Evolutionary conservation across 257 asterid genomes (phyloP).

Genomic region (Solanum pennellii): DNA sequence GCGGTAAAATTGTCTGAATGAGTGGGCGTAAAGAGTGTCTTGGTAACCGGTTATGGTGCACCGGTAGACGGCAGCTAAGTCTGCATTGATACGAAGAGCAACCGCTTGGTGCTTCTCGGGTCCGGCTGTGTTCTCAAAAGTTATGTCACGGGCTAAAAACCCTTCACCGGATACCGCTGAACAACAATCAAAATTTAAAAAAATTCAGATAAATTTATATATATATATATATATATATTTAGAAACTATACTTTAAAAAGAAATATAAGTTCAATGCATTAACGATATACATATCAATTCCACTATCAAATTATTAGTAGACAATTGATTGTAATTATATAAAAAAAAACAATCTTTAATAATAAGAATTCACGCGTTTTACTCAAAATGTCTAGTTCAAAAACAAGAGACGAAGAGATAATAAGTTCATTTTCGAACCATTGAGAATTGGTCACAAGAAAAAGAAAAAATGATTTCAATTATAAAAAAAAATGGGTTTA

Average conservation of each 20-base stretch:
- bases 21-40: slow-evolving; percentile 67
- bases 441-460: background rate
- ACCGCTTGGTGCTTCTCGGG: slow-evolving; percentile 77
- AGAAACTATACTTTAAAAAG: background rate
- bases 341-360: background rate
- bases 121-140: slow-evolving; percentile 76
- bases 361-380: background rate
- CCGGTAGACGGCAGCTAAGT: slow-evolving; percentile 49
- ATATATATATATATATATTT: background rate
- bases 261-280: background rate
- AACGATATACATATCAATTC: background rate
- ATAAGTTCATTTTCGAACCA: background rate
- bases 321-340: background rate
- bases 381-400: background rate
- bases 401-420: background rate
- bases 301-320: background rate
- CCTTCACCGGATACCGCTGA: slow-evolving; percentile 83
- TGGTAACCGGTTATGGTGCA: slow-evolving; percentile 65
- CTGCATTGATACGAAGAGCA: slow-evolving; percentile 75
- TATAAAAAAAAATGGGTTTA: background rate
- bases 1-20: slow-evolving; percentile 73
- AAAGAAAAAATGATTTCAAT: background rate
- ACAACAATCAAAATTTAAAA: background rate
- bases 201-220: background rate
- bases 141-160: slow-evolving; percentile 74